Base-by-base conservation (phyloP, 768 basidiomycete genomes). In the Trametes maxima region DNA sequence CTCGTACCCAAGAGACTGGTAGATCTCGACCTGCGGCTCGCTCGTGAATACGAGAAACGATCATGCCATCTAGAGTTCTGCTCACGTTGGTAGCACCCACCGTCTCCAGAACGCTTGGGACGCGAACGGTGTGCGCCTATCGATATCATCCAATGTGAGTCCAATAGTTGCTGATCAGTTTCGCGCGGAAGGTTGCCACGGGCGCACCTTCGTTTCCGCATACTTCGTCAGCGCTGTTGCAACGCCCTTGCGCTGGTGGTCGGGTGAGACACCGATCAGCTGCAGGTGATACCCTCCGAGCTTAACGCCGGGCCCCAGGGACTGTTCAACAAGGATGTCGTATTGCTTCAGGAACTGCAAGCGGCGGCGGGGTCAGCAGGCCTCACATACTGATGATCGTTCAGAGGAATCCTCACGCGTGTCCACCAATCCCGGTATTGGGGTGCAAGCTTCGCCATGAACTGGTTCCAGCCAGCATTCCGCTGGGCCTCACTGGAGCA, bases 231-330 rank as follows among this genome's bases (percentile, higher is more conserved):
- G 57, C 3, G 65, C 42, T 1, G n/a, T 35, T 12, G 47, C 65
- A 1, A 61, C 52, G 13, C 65, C 65, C 24, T 54, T 62, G 25
- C 35, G 37, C 28, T 62, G 65, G 25, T 53, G 49, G 14, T 58
- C 47, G 3, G 60, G 65, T 4, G 25, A 10, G 1, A 62, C 57
- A 2, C 60, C 65, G 19, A 65, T 54, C 22, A 62, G 36, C 39
- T 65, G 65, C 14, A 53, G 54, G 44, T 65, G 60, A 8, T 62
- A 65, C 21, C 28, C 52, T 11, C 57, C 60, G 12, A 62, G 65
- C 36, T 65, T 65, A 8, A 62, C 60, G 2, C 52, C 60, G 7
- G 46, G 40, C 21, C 57, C 60, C n/a, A 57, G 49, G 24, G 53
- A 43, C 3, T 24, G n/a, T 28, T 65, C 65, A 5, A 39, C 47